phyloP scores from a whole-genome alignment of 495 filamentous ascomycete genomes.

The Trichodelitschia bisporula region DNA sequence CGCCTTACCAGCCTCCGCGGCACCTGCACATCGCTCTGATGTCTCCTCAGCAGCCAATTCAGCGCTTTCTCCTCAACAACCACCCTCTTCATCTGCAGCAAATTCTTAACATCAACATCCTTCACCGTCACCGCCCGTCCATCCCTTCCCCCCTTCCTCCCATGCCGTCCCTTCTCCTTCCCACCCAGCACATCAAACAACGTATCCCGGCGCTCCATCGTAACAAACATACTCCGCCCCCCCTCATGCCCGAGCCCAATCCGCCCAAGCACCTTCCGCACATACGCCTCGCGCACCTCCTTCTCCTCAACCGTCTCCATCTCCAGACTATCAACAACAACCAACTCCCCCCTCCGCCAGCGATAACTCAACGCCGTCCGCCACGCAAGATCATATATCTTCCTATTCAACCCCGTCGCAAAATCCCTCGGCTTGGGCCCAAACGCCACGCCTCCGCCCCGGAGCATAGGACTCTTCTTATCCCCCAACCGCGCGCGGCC shows the following conservation, averaged over 20 bases:
- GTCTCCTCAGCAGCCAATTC: constrained; percentile 43
- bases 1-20: too few relatives aligned
- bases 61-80: constrained; percentile 71
- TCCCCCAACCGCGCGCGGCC: constrained; percentile 58
- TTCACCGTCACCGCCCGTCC: constrained; percentile 38
- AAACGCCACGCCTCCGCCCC: constrained; percentile 64
- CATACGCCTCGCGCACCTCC: constrained; percentile 16
- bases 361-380: constrained; percentile 82
- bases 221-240: constrained; percentile 61
- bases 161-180: too few relatives aligned
- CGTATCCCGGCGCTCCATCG: constrained; percentile 25
- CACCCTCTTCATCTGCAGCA: constrained; percentile 60
- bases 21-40: constrained; percentile 63
- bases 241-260: constrained; percentile 47
- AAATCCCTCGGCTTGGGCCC: constrained; percentile 84
- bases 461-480: constrained; percentile 58
- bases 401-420: constrained; percentile 51
- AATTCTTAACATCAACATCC: constrained; percentile 84
- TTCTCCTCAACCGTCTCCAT: not conserved
- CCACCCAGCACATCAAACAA: constrained; percentile 32
- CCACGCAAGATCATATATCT: constrained; percentile 93
- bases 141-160: too few relatives aligned
- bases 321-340: constrained; percentile 29
- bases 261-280: constrained; percentile 34
- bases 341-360: constrained; percentile 61